Base-by-base conservation (phyloP, 768 basidiomycete genomes). In the Suillus decipiens region DNA sequence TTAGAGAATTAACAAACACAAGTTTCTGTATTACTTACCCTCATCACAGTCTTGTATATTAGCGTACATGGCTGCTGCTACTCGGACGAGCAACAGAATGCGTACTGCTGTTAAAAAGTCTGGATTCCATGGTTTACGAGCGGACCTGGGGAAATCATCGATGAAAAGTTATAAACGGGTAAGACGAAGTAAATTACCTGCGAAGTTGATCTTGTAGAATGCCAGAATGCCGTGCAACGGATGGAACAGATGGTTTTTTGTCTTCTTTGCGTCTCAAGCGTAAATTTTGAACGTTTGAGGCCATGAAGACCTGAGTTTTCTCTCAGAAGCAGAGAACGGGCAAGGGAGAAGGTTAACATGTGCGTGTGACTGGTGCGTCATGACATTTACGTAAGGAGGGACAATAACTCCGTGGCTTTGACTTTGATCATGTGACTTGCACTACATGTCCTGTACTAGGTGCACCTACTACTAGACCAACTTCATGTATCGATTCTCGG, bases 21-120 rank as follows among this genome's bases (percentile, higher is more conserved):
- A 57, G 37, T 57, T 57, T 24, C 24, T 28, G 39, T 12, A 17
- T 31, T 19, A 59, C 70, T 64, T 60, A 95, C 96, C 95, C 86
- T 99, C 97, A 71, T 99, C 97, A 66, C 97, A 99, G 72, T 99
- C 97, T 70, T 89, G 86, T 61, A 96, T 92, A 67, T 94, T 94
- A 14, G 91, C 86, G 72, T 99, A 99, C 95, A 99, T 98, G 2
- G 95, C 97, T 1, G 84, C 88, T 31, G 86, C 78, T 36, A 95
- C 82, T 22, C 97, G 86, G 19, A 97, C 71, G 17, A 99, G 82
- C 57, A 97, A 77, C 45, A 98, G 73, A 45, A 97, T 83, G 55
- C 96, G 87, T 64, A 98, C 79, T 5, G 95, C 97, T 7, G 91
- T 78, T 41, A 88, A 89, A 70, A 95, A 90, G 65, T 87, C 85